phyloP scores from a whole-genome alignment of 108 stramenopile genomes.

The Nitzschia sp. region DNA sequence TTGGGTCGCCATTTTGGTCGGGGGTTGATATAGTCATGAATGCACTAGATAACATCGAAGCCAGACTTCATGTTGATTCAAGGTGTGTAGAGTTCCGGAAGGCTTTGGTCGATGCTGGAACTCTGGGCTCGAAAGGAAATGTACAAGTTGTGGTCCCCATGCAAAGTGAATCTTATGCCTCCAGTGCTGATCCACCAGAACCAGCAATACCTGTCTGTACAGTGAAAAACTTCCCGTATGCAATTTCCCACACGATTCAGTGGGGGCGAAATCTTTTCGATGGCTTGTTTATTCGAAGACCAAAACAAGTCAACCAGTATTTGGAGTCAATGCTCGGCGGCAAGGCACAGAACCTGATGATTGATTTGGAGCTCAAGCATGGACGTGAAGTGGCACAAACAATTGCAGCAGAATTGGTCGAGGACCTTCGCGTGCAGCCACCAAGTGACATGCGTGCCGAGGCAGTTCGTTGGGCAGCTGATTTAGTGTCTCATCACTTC shows the following conservation, averaged over 20 bases:
- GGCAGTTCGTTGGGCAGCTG: slow-evolving; percentile 67
- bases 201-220: slow-evolving; percentile 87
- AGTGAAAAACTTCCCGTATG: slow-evolving; percentile 86
- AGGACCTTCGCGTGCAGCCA: slow-evolving; percentile 49
- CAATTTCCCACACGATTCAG: slow-evolving; percentile 88
- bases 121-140: slow-evolving; percentile 86
- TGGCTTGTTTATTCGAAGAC: slow-evolving; percentile 73
- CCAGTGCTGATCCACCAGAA: slow-evolving; percentile 85
- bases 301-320: slow-evolving; percentile 75
- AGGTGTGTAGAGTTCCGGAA: slow-evolving; percentile 75
- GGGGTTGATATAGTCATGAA: slow-evolving; percentile 89
- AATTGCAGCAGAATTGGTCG: slow-evolving; percentile 64
- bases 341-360: slow-evolving; percentile 22
- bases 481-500: slow-evolving; percentile 54
- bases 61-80: slow-evolving; percentile 82
- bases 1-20: slow-evolving; percentile 83
- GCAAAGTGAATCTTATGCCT: slow-evolving; percentile 84
- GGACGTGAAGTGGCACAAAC: slow-evolving; percentile 65
- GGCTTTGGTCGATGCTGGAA: slow-evolving; percentile 82
- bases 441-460: slow-evolving; percentile 40
- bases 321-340: slow-evolving; percentile 47
- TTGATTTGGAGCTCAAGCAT: background rate
- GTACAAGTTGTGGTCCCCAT: slow-evolving; percentile 86
- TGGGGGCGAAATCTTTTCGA: slow-evolving; percentile 88
- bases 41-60: slow-evolving; percentile 98